Conservation (phyloP, 495 filamentous ascomycete species). For the Lophiostoma macrostomum region DNA sequence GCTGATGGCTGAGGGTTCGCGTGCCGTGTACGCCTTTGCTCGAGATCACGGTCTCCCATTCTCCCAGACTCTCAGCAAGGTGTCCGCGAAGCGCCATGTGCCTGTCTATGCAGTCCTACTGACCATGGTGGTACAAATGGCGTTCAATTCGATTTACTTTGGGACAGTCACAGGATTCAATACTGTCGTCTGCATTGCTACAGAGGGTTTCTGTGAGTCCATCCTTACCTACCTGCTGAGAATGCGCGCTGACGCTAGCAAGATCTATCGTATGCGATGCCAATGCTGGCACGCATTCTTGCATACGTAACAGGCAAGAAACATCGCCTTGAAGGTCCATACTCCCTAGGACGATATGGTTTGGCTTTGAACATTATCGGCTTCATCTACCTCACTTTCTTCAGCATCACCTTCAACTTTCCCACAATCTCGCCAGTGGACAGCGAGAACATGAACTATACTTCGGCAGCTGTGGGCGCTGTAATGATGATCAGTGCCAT, state of each 20-base stretch:
- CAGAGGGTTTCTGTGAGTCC: slow-evolving; percentile 56
- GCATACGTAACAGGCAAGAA: slow-evolving; percentile 48
- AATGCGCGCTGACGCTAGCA: neutral
- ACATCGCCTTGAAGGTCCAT: slow-evolving; percentile 41
- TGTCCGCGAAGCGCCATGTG: slow-evolving; percentile 44
- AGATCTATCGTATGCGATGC: slow-evolving; percentile 60
- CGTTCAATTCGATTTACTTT: slow-evolving; percentile 57
- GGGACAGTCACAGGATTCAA: slow-evolving; percentile 57
- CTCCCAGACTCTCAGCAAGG: slow-evolving; percentile 45
- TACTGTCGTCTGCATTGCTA: slow-evolving; percentile 56
- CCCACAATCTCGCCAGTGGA: slow-evolving; percentile 50
- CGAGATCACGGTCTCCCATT: slow-evolving; percentile 51
- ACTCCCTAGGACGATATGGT: slow-evolving; percentile 43
- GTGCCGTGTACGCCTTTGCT: slow-evolving; percentile 49
- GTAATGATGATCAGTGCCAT: slow-evolving; percentile 51
- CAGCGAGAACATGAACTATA: slow-evolving; percentile 58
- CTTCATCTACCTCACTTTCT: slow-evolving; percentile 53
- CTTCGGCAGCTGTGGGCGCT: slow-evolving; percentile 54
- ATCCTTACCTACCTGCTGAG: neutral
- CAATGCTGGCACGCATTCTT: slow-evolving; percentile 51
- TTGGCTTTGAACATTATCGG: slow-evolving; percentile 49
- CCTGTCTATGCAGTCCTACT: slow-evolving; percentile 53
- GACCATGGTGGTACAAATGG: slow-evolving; percentile 51
- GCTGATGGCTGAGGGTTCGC: slow-evolving; percentile 47
- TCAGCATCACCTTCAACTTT: slow-evolving; percentile 58